Evolutionary conservation across 257 asterid genomes (phyloP).

Genomic region (Solanum pinnatisectum): DNA sequence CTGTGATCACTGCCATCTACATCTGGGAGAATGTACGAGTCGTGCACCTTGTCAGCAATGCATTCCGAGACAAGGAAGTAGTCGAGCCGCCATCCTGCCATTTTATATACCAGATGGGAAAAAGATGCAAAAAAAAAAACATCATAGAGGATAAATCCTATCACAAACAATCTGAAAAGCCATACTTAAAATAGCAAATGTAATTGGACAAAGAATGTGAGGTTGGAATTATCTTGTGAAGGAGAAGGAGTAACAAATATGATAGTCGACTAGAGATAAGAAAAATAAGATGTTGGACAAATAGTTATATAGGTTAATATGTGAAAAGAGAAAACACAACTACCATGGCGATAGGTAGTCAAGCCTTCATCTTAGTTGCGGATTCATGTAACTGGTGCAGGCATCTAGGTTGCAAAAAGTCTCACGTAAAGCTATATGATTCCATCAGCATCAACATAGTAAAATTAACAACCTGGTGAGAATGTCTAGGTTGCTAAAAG

Average conservation of each 20-base stretch:
- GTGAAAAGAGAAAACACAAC: not conserved
- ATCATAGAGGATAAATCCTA: not conserved
- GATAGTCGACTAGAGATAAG: not conserved
- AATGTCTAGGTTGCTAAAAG: not conserved
- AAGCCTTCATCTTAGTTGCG: not conserved
- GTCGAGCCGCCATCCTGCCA: slow-evolving; percentile 91
- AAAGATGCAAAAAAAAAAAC: not conserved
- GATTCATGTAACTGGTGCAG: not conserved
- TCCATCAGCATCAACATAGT: not conserved
- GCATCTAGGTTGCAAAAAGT: not conserved
- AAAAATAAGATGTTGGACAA: not conserved
- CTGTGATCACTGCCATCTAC: slow-evolving; percentile 86
- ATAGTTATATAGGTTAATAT: not conserved
- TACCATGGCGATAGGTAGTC: not conserved
- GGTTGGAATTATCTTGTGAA: not conserved
- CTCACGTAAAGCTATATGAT: not conserved
- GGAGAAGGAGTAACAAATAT: not conserved
- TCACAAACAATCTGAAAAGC: not conserved
- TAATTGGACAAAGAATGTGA: not conserved
- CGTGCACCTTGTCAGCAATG: slow-evolving; percentile 59
- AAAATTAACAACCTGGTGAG: not conserved
- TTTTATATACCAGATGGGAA: not conserved
- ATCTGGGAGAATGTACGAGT: slow-evolving; percentile 83
- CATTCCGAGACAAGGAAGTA: slow-evolving; percentile 80
- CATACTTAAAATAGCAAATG: not conserved